Percentiles rank a stretch among this genome's conserved stretches.
Conservation (phyloP, 2,329 filamentous ascomycete genomes). For the Pestalotiopsis sp. region DNA sequence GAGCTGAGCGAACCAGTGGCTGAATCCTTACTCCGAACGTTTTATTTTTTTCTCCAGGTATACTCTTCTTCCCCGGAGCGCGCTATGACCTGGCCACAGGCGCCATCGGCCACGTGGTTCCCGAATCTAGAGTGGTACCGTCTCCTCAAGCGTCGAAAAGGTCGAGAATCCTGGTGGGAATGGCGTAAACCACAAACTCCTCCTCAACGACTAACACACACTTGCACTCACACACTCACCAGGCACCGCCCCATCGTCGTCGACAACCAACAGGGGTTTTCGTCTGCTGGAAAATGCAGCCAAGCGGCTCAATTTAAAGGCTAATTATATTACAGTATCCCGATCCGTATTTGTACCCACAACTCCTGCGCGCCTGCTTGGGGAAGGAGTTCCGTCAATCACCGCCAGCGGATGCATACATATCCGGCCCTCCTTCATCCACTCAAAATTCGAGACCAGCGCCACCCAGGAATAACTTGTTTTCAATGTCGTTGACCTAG, state of each 20-base stretch:
- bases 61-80: not conserved
- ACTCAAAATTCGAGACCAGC: slow-evolving; percentile 6
- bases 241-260: not conserved
- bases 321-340: slow-evolving; percentile 4
- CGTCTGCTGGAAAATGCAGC: not conserved
- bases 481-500: slow-evolving; percentile 1
- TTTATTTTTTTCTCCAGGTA: not conserved
- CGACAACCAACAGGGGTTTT: not conserved
- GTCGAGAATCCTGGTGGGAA: not conserved
- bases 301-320: slow-evolving; percentile 6
- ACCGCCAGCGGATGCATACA: slow-evolving; percentile 4
- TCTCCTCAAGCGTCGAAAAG: not conserved
- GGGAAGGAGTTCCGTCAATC: slow-evolving; percentile 4
- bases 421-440: slow-evolving; percentile 5
- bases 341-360: slow-evolving; percentile 9
- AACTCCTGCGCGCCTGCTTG: slow-evolving; percentile 1
- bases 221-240: not conserved
- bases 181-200: not conserved
- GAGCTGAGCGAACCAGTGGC: not conserved
- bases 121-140: not conserved
- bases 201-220: not conserved
- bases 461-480: slow-evolving; percentile 1
- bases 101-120: not conserved
- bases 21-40: not conserved
- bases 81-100: slow-evolving; percentile 5